Evolutionary conservation across 2,329 filamentous ascomycete species (phyloP).

Genomic region (Plenodomus lindquistii): DNA sequence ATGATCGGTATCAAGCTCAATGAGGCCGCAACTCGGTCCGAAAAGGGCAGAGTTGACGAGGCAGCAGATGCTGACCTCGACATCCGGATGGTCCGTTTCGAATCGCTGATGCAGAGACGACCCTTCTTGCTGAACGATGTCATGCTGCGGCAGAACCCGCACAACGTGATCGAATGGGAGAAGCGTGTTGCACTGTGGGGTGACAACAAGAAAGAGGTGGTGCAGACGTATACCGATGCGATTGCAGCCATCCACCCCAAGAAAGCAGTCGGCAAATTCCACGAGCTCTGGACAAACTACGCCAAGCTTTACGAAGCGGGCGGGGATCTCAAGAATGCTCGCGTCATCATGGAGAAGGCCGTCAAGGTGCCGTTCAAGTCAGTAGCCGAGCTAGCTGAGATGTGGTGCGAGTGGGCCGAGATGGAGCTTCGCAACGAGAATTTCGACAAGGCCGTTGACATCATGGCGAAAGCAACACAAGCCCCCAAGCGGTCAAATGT

Average conservation of each 20-base stretch:
- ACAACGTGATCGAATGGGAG: constrained; percentile 96
- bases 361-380: constrained; percentile 98
- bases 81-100: constrained; percentile 95
- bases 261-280: constrained; percentile 89
- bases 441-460: constrained; percentile 89
- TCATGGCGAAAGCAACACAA: constrained; percentile 97
- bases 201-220: constrained; percentile 86
- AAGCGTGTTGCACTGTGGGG: constrained; percentile 96
- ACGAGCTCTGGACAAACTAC: constrained; percentile 95
- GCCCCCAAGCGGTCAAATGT: constrained; percentile 97
- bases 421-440: constrained; percentile 96
- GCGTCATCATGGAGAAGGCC: constrained; percentile 95
- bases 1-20: constrained; percentile 93
- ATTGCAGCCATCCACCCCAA: constrained; percentile 93
- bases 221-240: constrained; percentile 91
- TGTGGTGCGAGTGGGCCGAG: constrained; percentile 99
- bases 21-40: constrained; percentile 75
- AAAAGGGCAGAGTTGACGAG: constrained; percentile 76
- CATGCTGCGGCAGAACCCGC: constrained; percentile 89
- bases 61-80: constrained; percentile 93
- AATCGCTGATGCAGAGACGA: constrained; percentile 94
- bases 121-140: constrained; percentile 98
- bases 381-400: constrained; percentile 93
- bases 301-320: constrained; percentile 95
- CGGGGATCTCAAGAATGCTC: constrained; percentile 79